Percentiles rank a stretch among this genome's conserved stretches.
Evolutionary conservation across 306 rosid species (phyloP).

Genomic region (Cyclanthera cordifolia): DNA sequence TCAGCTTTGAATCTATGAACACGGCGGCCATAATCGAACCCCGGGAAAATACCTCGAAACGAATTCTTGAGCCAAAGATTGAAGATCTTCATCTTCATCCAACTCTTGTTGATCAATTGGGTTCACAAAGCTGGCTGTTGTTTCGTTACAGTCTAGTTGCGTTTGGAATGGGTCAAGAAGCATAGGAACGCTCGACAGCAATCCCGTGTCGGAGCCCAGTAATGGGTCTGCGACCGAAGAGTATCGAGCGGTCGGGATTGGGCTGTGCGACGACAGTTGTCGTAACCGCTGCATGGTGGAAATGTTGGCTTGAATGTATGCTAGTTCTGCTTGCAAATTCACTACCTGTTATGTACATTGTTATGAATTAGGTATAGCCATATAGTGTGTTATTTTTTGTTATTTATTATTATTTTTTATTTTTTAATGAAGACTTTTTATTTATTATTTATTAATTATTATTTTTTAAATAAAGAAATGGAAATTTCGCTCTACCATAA

Average conservation of each 20-base stretch:
- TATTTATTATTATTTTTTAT: too few relatives aligned
- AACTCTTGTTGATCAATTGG: slow-evolving; percentile 24
- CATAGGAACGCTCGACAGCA: slow-evolving; percentile 23
- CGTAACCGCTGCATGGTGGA: slow-evolving; percentile 39
- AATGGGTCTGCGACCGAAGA: neutral
- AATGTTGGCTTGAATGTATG: slow-evolving; percentile 61
- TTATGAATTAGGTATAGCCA: neutral
- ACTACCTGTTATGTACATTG: slow-evolving; percentile 36
- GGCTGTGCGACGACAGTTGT: neutral
- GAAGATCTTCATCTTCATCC: slow-evolving; percentile 42
- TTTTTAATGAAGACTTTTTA: too few relatives aligned
- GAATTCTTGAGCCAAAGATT: slow-evolving; percentile 46
- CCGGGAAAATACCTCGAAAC: slow-evolving; percentile 54
- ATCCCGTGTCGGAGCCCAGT: slow-evolving; percentile 16
- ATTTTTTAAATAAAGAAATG: too few relatives aligned
- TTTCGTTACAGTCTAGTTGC: slow-evolving; percentile 18
- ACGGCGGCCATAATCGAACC: slow-evolving; percentile 38
- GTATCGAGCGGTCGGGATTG: slow-evolving; percentile 15
- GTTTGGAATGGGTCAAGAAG: slow-evolving; percentile 27
- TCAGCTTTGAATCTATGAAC: slow-evolving; percentile 20
- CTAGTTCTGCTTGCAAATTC: slow-evolving; percentile 69
- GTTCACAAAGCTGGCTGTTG: slow-evolving; percentile 14
- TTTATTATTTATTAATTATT: too few relatives aligned
- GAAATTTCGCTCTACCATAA: too few relatives aligned
- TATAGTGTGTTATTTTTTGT: too few relatives aligned